Evolutionary conservation across 2,329 filamentous ascomycete species (phyloP).

Genomic region (Xylariaceae sp.): DNA sequence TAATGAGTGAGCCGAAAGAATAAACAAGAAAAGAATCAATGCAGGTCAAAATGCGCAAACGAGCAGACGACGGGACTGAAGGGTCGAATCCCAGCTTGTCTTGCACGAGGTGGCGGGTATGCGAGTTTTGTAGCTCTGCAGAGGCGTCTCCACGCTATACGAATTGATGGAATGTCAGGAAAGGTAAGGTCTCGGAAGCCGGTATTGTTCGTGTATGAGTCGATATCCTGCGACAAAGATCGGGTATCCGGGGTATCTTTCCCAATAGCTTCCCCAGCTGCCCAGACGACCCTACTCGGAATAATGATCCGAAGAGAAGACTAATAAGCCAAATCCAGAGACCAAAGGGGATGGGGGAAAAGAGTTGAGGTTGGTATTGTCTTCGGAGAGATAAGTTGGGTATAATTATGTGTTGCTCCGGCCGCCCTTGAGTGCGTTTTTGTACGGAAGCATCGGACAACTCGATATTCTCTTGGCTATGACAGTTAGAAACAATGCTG

Average conservation of each 20-base stretch:
- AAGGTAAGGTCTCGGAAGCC: constrained; percentile 31
- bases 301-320: constrained; percentile 2
- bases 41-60: constrained; percentile 16
- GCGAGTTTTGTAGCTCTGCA: constrained; percentile 36
- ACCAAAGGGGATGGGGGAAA: not conserved
- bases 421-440: constrained; percentile 4
- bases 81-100: constrained; percentile 17
- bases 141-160: constrained; percentile 33
- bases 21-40: constrained; percentile 13
- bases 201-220: constrained; percentile 26
- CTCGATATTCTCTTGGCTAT: constrained; percentile 8
- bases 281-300: constrained; percentile 1
- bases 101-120: constrained; percentile 28
- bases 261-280: constrained; percentile 7
- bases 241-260: constrained; percentile 18
- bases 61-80: constrained; percentile 13
- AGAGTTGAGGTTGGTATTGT: not conserved
- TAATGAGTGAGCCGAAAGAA: constrained; percentile 9
- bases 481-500: not conserved
- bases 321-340: constrained; percentile 3
- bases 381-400: not conserved
- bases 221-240: constrained; percentile 28
- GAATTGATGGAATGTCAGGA: constrained; percentile 35
- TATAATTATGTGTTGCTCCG: constrained; percentile 6
- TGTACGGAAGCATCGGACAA: constrained; percentile 24